These are phyloP conservation scores for Coemansia sp. DNA, from an alignment of 192 early-diverging fungal genomes.

Conservation along the genomic window DNA sequence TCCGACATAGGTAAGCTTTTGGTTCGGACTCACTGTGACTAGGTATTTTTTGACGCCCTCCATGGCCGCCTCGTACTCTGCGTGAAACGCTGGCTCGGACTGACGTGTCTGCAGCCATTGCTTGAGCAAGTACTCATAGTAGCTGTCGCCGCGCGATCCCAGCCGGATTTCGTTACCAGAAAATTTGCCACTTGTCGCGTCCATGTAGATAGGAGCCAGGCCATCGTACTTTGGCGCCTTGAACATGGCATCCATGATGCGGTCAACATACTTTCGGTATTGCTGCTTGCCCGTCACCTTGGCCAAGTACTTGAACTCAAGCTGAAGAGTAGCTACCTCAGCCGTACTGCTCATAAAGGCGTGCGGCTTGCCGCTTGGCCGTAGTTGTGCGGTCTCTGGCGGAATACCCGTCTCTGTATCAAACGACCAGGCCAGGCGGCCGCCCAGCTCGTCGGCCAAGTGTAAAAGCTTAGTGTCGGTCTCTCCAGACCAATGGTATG, in stretches of 20 bases:
- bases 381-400: conserved; percentile 36
- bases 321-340: conserved; percentile 81
- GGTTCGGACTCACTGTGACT: conserved; percentile 18
- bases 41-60: conserved; percentile 49
- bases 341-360: conserved; percentile 51
- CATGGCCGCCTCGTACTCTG: conserved; percentile 66
- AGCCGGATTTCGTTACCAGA: conserved; percentile 25
- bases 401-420: conserved; percentile 44
- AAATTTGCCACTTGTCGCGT: conserved; percentile 19
- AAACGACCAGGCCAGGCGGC: conserved; percentile 68
- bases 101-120: conserved; percentile 82
- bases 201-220: conserved; percentile 73
- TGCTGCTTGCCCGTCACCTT: conserved; percentile 71
- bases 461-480: conserved; percentile 61
- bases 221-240: conserved; percentile 52
- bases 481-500: conserved; percentile 66
- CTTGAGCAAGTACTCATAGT: conserved; percentile 95
- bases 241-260: conserved; percentile 49
- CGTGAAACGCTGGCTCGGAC: conserved; percentile 64
- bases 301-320: conserved; percentile 87
- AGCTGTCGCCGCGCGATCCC: conserved; percentile 74
- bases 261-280: conserved; percentile 73
- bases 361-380: conserved; percentile 17
- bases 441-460: conserved; percentile 76
- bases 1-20: conserved; percentile 31